Percentiles rank a stretch among this genome's conserved stretches.
phyloP scores from a whole-genome alignment of 345 rosid species.

The Turritis glabra region DNA sequence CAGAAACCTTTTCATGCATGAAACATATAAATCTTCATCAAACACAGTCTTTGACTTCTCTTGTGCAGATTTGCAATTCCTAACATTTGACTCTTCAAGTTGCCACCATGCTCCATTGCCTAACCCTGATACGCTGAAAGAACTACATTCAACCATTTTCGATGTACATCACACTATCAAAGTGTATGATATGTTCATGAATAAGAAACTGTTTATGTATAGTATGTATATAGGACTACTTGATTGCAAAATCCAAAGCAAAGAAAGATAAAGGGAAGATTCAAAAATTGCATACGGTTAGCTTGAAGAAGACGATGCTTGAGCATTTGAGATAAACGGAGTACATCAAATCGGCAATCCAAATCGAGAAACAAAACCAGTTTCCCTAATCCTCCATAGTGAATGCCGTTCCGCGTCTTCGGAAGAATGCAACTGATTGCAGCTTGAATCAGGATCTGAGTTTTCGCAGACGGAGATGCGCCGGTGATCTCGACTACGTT shows the following conservation, averaged over 20 bases:
- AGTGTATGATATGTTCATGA: too few species aligned
- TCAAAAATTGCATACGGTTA: conserved; percentile 12
- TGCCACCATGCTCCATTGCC: conserved; percentile 34
- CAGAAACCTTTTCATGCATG: conserved; percentile 64
- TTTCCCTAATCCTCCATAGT: conserved; percentile 69
- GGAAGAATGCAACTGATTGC: conserved; percentile 76
- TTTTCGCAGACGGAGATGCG: conserved; percentile 71
- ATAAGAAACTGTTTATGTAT: not conserved
- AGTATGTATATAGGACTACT: not conserved
- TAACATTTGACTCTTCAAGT: conserved; percentile 26
- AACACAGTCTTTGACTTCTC: conserved; percentile 16
- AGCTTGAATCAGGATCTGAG: conserved; percentile 65
- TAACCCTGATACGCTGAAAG: conserved; percentile 31
- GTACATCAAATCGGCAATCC: conserved; percentile 72
- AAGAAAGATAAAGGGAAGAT: not conserved
- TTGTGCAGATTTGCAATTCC: not conserved
- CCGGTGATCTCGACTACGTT: conserved; percentile 73
- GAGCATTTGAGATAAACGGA: conserved; percentile 63
- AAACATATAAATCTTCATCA: conserved; percentile 52
- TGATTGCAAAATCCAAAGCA: not conserved
- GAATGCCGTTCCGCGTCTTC: conserved; percentile 56
- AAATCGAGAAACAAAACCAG: conserved; percentile 63
- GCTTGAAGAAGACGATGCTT: conserved; percentile 52
- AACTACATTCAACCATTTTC: conserved; percentile 8
- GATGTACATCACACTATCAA: not conserved